Base-by-base conservation (phyloP, 2,329 filamentous ascomycete species). In the Graphilbum sp. region DNA sequence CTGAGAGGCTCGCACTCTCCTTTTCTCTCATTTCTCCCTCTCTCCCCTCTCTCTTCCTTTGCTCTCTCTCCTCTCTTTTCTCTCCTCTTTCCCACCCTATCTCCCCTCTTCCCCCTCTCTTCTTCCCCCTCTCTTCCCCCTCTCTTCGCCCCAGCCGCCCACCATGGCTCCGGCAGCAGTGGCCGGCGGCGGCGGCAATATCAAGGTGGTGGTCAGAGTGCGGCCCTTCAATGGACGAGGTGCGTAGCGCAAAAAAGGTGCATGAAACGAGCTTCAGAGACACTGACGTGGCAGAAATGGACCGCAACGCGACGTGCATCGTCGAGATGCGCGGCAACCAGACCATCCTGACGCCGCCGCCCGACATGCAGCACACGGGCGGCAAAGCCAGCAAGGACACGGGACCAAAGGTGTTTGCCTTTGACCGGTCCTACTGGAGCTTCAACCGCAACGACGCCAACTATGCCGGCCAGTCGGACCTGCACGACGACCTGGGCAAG, bases 391-490 rank as follows among this genome's bases (percentile, higher is more conserved):
- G 62, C 38, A 86, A 87, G 56, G 76, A 79, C 42, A 27, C 4
- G 57, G 63, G 47, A 56, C 63, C 94, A 53, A 95, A 92, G 60
- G 72, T 68, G 0, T 98, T 98, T 53, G 87, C 83, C 2, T 98
- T 98, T 55, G 90, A 98, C 64, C 93, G 86, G 54, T 96, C 87
- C 0, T 98, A 96, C 61, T 98, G 90, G 87, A 96, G 88, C 42
- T 86, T 95, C 59, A 64, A 88, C 54, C 69, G 69, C 40, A 57
- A 65, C 20, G 86, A 94, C 53, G 64, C 74, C 24, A 84, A 95
- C 60, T 98, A 95, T 54, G 87, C 90, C 4, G 72, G 79, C 43
- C 90, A 98, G 56, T 83, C 86, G 50, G 83, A 95, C 51, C 80
- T 98, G 40, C 96, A 98, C 66, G 84, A 90, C 52, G 81, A 80